Base-by-base conservation (phyloP, 257 asterid species). In the Thymus quinquecostatus region DNA sequence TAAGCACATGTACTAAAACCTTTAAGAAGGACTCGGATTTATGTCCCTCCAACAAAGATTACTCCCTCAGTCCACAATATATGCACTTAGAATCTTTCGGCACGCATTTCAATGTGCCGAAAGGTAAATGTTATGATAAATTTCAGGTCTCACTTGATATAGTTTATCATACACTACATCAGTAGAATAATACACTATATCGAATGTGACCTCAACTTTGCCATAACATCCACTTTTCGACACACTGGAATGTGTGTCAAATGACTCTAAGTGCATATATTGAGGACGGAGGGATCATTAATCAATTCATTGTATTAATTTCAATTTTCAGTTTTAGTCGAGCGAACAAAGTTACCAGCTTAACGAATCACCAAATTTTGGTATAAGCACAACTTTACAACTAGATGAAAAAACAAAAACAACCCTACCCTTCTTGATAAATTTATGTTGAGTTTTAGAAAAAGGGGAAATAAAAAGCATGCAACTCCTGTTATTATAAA, bases 331-430 rank as follows among this genome's bases (percentile, higher is more conserved):
- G 41, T 6, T 8, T 38, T 36, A 59, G 41, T 59, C 32, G 45
- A 36, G 47, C 8, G 4, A 12, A 34, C 12, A 60, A 60, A 60
- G 13, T 60, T 40, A 30, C 53, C 64, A 47, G 45, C 45, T 61
- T 60, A 50, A 44, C 10, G 33, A 28, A 59, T 53, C 30, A 48
- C 70, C 62, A 29, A 69, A 14, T 48, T 59, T 38, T 60, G 63
- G 68, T 57, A 64, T 11, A 60, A 33, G 50, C 29, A 41, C 40
- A 6, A 68, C 29, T 75, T 68, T 66, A 75, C 60, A 8, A 68
- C 62, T 41, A 11, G 71, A 51, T 47, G 41, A 66, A 64, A 66
- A 64, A 77, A 69, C 32, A 44, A 69, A 68, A 13, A 58, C 58
- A 56, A 12, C 7, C n/a, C 30, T 30, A 12, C 7, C n/a, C 30